A percentile compares a stretch with the other conserved stretches of the same genome.
Conservation (phyloP, 192 early-diverging fungal genomes). For the Coemansia sp. region DNA sequence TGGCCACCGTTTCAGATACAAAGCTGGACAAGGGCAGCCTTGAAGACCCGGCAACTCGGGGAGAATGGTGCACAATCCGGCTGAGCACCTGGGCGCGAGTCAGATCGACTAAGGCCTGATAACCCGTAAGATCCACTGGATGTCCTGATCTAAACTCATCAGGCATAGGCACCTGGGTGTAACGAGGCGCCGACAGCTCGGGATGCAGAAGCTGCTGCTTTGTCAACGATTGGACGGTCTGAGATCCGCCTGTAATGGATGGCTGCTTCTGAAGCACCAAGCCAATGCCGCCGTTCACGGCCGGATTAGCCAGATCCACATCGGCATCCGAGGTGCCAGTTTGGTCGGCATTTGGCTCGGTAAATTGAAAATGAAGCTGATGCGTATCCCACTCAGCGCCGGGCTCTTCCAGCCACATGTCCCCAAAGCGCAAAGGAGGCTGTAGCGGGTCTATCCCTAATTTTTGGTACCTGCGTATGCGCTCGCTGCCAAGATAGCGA, state of each 20-base stretch:
- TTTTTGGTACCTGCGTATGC: background rate
- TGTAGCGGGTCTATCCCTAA: constrained; percentile 14
- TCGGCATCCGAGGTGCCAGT: background rate
- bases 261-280: constrained; percentile 9
- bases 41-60: background rate
- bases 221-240: constrained; percentile 11
- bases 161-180: constrained; percentile 8
- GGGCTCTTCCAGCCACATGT: constrained; percentile 28
- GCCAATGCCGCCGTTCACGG: background rate
- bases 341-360: too few species aligned
- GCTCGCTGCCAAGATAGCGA: constrained; percentile 7
- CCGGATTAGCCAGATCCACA: background rate
- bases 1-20: constrained; percentile 28
- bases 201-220: constrained; percentile 22
- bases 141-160: background rate
- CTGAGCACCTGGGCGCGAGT: constrained; percentile 35
- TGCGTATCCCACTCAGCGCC: constrained; percentile 23
- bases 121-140: background rate
- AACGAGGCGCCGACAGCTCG: constrained; percentile 15
- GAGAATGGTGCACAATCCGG: constrained; percentile 4
- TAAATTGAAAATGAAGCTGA: constrained; percentile 3
- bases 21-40: constrained; percentile 21
- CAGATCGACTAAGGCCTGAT: constrained; percentile 24
- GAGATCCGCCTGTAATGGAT: background rate
- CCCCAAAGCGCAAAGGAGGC: background rate